A percentile compares a stretch with the other conserved stretches of the same genome.
phyloP scores from a whole-genome alignment of 1,139 yeast species.

The Diutina ranongensis region DNA sequence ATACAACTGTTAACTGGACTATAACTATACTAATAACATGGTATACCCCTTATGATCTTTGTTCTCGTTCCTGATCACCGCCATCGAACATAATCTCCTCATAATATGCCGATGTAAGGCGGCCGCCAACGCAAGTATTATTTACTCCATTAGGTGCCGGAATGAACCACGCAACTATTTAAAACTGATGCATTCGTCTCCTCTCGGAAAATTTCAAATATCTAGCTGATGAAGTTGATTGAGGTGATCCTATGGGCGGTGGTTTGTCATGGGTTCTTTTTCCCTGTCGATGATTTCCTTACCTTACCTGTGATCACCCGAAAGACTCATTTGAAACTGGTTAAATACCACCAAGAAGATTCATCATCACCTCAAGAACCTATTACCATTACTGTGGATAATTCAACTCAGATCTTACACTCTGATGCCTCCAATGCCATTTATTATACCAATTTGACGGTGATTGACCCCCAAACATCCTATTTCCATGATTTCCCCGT shows the following conservation, averaged over 20 bases:
- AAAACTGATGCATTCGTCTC: neutral
- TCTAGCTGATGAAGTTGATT: neutral
- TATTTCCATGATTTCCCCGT: neutral
- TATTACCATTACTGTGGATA: neutral
- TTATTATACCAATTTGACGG: slow-evolving; percentile 2
- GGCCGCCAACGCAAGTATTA: neutral
- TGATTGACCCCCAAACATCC: neutral
- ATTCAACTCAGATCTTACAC: neutral
- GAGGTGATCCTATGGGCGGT: neutral
- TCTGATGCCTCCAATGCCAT: slow-evolving; percentile 1
- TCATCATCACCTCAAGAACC: neutral
- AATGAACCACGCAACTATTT: neutral
- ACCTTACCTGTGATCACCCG: neutral
- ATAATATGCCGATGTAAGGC: neutral
- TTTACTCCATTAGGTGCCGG: neutral
- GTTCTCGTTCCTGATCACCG: no score
- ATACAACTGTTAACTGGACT: no score
- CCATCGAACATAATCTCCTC: no score
- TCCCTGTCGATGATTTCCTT: neutral
- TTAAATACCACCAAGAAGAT: neutral
- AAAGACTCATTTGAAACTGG: no score
- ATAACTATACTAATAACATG: no score
- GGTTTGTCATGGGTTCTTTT: neutral
- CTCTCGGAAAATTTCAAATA: no score
- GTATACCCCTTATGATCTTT: neutral